Evolutionary conservation across 495 filamentous ascomycete genomes (phyloP), one percentile per base, ranked within the genome.

Genomic region (Neurospora hispaniola): DNA sequence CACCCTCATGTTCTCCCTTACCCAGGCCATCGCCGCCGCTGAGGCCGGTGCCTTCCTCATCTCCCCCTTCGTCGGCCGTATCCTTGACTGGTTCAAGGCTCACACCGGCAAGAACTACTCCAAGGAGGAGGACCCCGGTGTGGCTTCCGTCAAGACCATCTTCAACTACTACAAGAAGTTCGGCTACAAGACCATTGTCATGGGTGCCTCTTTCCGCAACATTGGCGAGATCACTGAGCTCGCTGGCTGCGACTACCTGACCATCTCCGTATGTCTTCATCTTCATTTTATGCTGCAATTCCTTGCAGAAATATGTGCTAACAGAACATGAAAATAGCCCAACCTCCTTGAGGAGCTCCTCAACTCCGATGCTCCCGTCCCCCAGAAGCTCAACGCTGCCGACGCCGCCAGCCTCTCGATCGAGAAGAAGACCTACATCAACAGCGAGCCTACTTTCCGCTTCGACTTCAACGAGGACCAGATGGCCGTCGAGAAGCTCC

Each of bases 131-230:
- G 96, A 99, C 88, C 96, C 96, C 71, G 96, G 96, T 85, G 96
- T 99, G 85, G 90, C 94, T 87, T 94, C 91, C 77, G 96, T 99
- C 78, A 89, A 97, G 89, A 79, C 77, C 81, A 99, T 99, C 88
- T 99, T 92, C 91, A 97, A 99, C 88, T 99, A 99, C 92, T 99
- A 99, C 90, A 99, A 99, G 93, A 99, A 98, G 88, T 91, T 87
- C 84, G 94, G 92, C 79, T 98, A 99, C 90, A 94, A 96, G 78
- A 99, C 96, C 82, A 97, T 97, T 79, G 96, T 99, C 81, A 99
- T 99, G 96, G 96, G 96, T 80, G 96, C 96, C 75, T 97, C 94
- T 16, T 99, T 99, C 93, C 88, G 96, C 78, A 97, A 92, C 86
- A 84, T 85, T 71, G 96, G 96, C 75, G 96, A 99, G 87, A 97